A percentile compares a stretch with the other conserved stretches of the same genome.
Evolutionary conservation across 306 rosid species (phyloP).

Genomic region (Datisca glomerata): DNA sequence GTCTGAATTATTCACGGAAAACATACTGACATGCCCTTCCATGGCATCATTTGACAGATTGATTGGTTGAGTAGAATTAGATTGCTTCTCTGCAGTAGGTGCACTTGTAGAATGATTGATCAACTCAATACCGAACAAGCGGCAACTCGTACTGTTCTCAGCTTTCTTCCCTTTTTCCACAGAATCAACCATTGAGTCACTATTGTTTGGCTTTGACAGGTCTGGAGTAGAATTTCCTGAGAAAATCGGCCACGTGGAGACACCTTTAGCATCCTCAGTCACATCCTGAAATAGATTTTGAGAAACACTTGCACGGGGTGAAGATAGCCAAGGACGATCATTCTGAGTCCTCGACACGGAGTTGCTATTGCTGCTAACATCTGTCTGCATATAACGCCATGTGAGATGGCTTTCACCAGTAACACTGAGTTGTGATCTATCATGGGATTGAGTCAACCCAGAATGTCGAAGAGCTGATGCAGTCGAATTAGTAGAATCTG

Average conservation of each 20-base stretch:
- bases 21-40: constrained; percentile 32
- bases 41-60: constrained; percentile 11
- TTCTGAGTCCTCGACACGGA: constrained; percentile 30
- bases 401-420: constrained; percentile 23
- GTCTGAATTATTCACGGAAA: constrained; percentile 40
- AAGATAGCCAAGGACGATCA: constrained; percentile 50
- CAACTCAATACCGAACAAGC: constrained; percentile 70
- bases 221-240: constrained; percentile 30
- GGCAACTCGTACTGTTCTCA: constrained; percentile 44
- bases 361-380: constrained; percentile 32
- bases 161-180: constrained; percentile 49
- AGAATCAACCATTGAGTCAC: constrained; percentile 29
- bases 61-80: constrained; percentile 17
- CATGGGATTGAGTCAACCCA: constrained; percentile 28
- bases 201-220: constrained; percentile 23
- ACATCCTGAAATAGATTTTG: constrained; percentile 42
- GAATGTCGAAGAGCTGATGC: constrained; percentile 48
- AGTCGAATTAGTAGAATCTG: constrained; percentile 40
- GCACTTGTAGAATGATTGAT: constrained; percentile 27
- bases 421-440: constrained; percentile 29
- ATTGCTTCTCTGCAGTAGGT: constrained; percentile 23
- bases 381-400: constrained; percentile 47
- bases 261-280: constrained; percentile 44
- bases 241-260: constrained; percentile 33
- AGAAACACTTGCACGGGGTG: constrained; percentile 38